Percentiles rank a stretch among this genome's conserved stretches.
Conservation (phyloP, 805 yeast genomes). For the Hanseniaspora vineae region DNA sequence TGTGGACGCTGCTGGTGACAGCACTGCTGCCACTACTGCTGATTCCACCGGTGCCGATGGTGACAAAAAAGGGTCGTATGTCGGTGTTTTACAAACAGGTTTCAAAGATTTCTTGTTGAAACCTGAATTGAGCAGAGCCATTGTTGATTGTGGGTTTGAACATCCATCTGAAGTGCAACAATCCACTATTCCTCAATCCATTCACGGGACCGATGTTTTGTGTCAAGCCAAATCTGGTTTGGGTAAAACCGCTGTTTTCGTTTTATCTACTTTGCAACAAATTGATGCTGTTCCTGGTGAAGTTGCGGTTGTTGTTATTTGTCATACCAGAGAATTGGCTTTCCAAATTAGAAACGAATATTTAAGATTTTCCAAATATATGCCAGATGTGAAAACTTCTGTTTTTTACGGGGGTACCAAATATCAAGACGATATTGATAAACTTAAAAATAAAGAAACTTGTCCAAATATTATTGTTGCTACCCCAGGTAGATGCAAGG, state of each 20-base stretch:
- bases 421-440: slow-evolving; percentile 71
- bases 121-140: slow-evolving; percentile 94
- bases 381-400: slow-evolving; percentile 95
- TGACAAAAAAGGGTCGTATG: slow-evolving; percentile 90
- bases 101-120: slow-evolving; percentile 94
- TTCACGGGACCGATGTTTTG: slow-evolving; percentile 92
- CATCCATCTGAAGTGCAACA: slow-evolving; percentile 99
- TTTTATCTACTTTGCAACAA: slow-evolving; percentile 89
- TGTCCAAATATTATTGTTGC: slow-evolving; percentile 96
- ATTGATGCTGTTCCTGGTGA: slow-evolving; percentile 96
- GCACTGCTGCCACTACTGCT: slow-evolving; percentile 13
- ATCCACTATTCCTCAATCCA: slow-evolving; percentile 95
- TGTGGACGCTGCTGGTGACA: slow-evolving; percentile 18
- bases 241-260: slow-evolving; percentile 98
- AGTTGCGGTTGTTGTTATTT: slow-evolving; percentile 83
- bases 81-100: slow-evolving; percentile 96
- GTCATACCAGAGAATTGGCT: slow-evolving; percentile 98
- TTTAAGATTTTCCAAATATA: slow-evolving; percentile 92
- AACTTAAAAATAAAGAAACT: slow-evolving; percentile 81
- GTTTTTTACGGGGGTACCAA: slow-evolving; percentile 96
- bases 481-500: slow-evolving; percentile 96
- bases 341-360: slow-evolving; percentile 97
- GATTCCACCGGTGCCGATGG: slow-evolving; percentile 25
- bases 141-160: slow-evolving; percentile 98
- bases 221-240: slow-evolving; percentile 99